A percentile compares a stretch with the other conserved stretches of the same genome.
Conservation (phyloP, 2,329 filamentous ascomycete genomes). For the Colletotrichum acutatum region DNA sequence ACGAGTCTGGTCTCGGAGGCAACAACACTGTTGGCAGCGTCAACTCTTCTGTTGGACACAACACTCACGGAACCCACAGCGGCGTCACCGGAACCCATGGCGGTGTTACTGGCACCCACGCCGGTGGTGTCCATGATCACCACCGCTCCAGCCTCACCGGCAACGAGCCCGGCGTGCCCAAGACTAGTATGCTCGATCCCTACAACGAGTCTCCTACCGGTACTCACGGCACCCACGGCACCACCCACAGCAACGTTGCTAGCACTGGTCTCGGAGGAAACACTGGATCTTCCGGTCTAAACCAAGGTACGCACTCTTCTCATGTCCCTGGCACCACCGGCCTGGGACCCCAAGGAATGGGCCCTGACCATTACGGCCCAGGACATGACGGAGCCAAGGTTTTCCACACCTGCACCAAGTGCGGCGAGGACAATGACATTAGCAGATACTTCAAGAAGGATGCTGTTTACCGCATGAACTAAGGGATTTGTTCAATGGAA, state of each 20-base stretch:
- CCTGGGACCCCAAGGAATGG: conserved; percentile 4
- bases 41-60: conserved; percentile 4
- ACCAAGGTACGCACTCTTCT: conserved; percentile 18
- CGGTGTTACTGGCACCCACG: neutral
- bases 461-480: conserved; percentile 33
- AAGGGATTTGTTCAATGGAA: neutral
- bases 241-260: neutral
- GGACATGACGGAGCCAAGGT: conserved; percentile 36
- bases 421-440: conserved; percentile 36
- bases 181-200: conserved; percentile 35
- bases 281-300: conserved; percentile 17
- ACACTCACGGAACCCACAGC: neutral
- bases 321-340: conserved; percentile 20
- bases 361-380: conserved; percentile 36
- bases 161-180: conserved; percentile 21
- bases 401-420: conserved; percentile 32
- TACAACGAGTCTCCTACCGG: conserved; percentile 14
- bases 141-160: conserved; percentile 10
- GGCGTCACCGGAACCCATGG: conserved; percentile 6
- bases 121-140: conserved; percentile 5
- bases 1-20: conserved; percentile 7
- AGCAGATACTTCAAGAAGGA: conserved; percentile 38
- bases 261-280: conserved; percentile 13
- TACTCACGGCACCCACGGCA: neutral
- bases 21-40: neutral